phyloP scores from a whole-genome alignment of 495 filamentous ascomycete genomes.

The Trichoderma virens region DNA sequence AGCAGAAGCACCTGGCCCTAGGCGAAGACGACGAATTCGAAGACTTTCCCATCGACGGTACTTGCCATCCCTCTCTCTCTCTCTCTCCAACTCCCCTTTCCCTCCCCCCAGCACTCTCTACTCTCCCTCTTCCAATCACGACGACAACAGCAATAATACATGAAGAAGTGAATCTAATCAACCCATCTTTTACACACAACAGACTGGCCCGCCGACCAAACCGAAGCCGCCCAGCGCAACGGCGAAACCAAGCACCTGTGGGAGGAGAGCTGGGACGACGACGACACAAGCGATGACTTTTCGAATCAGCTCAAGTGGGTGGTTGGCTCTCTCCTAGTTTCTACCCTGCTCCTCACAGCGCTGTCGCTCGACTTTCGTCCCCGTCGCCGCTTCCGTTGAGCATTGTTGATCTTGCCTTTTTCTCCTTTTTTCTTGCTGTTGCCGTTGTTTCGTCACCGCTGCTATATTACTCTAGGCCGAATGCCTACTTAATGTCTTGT shows the following conservation, averaged over 20 bases:
- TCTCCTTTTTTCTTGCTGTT: not conserved
- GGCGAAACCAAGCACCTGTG: conserved; percentile 70
- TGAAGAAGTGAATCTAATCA: not conserved
- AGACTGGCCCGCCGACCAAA: conserved; percentile 88
- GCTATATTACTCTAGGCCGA: not conserved
- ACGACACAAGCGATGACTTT: conserved; percentile 95
- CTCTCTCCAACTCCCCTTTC: not conserved
- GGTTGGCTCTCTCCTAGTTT: conserved; percentile 7
- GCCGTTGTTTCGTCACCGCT: not conserved
- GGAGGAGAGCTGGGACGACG: conserved; percentile 99
- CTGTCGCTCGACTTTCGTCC: not conserved
- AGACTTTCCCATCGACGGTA: conserved; percentile 96
- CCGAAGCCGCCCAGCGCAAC: conserved; percentile 54
- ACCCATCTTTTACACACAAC: not conserved
- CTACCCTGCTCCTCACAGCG: conserved; percentile 10
- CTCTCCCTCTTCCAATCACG: not conserved
- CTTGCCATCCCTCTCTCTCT: conserved; percentile 16
- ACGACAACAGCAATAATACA: not conserved
- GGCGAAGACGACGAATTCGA: conserved; percentile 99
- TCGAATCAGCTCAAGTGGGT: conserved; percentile 87
- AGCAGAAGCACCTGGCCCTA: conserved; percentile 53
- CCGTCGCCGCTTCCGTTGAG: not conserved
- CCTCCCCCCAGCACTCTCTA: not conserved
- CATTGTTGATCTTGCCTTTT: not conserved
- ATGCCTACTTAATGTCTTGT: not conserved